A percentile compares a stretch with the other conserved stretches of the same genome.
Evolutionary conservation across 441 rosid genomes (phyloP).

Genomic region (Arabidopsis hybrid): DNA sequence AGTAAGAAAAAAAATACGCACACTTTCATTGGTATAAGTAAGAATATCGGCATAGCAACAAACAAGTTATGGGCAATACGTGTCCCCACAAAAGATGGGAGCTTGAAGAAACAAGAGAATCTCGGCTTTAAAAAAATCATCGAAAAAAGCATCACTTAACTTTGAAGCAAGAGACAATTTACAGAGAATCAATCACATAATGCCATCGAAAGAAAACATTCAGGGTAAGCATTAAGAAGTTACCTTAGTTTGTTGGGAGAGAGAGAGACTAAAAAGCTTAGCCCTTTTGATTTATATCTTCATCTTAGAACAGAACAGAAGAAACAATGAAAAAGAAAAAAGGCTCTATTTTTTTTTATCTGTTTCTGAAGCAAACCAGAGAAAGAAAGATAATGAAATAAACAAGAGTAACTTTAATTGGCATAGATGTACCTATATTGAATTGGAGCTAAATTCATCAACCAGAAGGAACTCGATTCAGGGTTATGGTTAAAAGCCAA

Average conservation of each 20-base stretch:
- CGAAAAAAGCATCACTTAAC: constrained; percentile 63
- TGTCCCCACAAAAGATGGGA: constrained; percentile 28
- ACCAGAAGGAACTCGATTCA: background rate
- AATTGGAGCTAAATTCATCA: constrained; percentile 36
- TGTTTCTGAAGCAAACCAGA: constrained; percentile 39
- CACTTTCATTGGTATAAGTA: constrained; percentile 24
- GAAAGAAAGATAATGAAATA: constrained; percentile 25
- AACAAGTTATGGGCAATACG: constrained; percentile 42
- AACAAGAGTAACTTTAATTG: constrained; percentile 41
- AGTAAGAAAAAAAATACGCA: background rate
- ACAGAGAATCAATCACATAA: constrained; percentile 40
- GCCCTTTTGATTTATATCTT: constrained; percentile 53
- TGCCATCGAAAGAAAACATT: constrained; percentile 12
- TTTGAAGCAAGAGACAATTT: constrained; percentile 63
- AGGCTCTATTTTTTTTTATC: constrained; percentile 39
- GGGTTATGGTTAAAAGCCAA: constrained; percentile 35
- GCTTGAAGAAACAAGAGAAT: constrained; percentile 34
- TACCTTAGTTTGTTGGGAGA: constrained; percentile 52
- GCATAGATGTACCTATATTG: constrained; percentile 58
- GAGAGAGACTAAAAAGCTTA: constrained; percentile 35
- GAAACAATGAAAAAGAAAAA: constrained; percentile 43
- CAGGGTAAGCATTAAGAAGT: background rate
- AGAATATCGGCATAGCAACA: constrained; percentile 37
- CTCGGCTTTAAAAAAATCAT: constrained; percentile 25
- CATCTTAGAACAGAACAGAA: constrained; percentile 56